Conservation (phyloP, 2,329 filamentous ascomycete species). For the Aspergillus vadensis region DNA sequence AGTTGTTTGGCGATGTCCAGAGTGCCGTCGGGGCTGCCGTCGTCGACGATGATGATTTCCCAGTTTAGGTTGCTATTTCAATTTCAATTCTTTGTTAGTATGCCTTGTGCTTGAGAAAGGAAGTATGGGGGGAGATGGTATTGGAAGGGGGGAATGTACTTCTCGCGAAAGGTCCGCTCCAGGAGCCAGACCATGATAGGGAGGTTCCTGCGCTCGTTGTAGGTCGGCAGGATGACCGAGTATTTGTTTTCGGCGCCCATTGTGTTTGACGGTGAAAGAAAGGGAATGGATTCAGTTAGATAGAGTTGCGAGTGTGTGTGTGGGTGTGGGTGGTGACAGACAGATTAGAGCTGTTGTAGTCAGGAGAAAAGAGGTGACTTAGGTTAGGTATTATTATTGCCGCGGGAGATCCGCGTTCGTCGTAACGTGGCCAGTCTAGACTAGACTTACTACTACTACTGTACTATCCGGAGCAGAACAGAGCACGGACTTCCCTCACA, state of each 20-base stretch:
- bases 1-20: conserved; percentile 89
- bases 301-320: background rate
- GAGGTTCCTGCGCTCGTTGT: conserved; percentile 97
- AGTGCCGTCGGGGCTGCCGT: conserved; percentile 94
- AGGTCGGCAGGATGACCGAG: conserved; percentile 95
- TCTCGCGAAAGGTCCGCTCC: conserved; percentile 84
- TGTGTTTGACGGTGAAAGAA: conserved; percentile 17
- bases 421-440: conserved; percentile 15
- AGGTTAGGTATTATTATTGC: background rate
- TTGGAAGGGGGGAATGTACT: conserved; percentile 57
- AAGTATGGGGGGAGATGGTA: background rate
- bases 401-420: conserved; percentile 17
- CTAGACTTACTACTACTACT: background rate
- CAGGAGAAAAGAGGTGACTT: background rate
- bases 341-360: background rate
- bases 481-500: background rate
- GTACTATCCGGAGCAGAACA: background rate
- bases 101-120: background rate
- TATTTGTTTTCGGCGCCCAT: conserved; percentile 71
- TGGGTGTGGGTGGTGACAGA: background rate
- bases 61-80: conserved; percentile 85
- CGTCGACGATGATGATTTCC: conserved; percentile 98
- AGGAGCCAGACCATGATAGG: conserved; percentile 95
- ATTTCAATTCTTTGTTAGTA: background rate
- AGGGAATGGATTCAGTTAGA: background rate